phyloP scores from a whole-genome alignment of 1,284 basidiomycete genomes.

The Microbotryomycetes sp. region DNA sequence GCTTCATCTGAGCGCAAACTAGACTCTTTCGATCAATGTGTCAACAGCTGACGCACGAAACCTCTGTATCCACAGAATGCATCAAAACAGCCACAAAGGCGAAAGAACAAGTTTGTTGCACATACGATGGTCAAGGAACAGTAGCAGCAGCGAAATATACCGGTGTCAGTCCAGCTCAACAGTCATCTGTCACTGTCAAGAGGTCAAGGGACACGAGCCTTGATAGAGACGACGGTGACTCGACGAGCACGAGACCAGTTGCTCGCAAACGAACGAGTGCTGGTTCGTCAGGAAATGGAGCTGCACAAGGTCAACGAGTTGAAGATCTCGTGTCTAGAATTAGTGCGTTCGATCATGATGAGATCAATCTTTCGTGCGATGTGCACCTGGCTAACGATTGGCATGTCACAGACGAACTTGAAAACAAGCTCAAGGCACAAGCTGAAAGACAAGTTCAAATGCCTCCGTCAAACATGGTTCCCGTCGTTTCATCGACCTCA shows the following conservation, averaged over 20 bases:
- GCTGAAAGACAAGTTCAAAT: background rate
- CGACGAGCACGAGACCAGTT: background rate
- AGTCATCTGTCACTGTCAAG: no score
- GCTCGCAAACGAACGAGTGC: no score
- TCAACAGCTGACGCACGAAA: background rate
- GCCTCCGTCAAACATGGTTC: constrained; percentile 4
- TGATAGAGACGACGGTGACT: background rate
- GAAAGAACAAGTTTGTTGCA: background rate
- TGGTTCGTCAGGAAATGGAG: background rate
- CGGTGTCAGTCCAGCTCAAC: background rate
- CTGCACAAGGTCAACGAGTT: background rate
- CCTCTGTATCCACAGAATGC: background rate
- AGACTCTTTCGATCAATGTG: no score
- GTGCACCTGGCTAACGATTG: no score
- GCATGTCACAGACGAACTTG: constrained; percentile 10
- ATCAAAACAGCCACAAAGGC: background rate
- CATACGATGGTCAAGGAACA: background rate
- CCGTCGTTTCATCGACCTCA: background rate
- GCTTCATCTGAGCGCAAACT: no score
- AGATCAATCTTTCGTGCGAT: background rate
- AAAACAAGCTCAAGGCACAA: background rate
- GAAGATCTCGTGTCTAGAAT: constrained; percentile 5
- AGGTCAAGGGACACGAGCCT: background rate
- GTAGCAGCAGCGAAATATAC: background rate
- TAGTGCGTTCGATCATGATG: background rate